Base-by-base conservation (phyloP, 2,329 filamentous ascomycete species). In the Salinomyces thailandicus region DNA sequence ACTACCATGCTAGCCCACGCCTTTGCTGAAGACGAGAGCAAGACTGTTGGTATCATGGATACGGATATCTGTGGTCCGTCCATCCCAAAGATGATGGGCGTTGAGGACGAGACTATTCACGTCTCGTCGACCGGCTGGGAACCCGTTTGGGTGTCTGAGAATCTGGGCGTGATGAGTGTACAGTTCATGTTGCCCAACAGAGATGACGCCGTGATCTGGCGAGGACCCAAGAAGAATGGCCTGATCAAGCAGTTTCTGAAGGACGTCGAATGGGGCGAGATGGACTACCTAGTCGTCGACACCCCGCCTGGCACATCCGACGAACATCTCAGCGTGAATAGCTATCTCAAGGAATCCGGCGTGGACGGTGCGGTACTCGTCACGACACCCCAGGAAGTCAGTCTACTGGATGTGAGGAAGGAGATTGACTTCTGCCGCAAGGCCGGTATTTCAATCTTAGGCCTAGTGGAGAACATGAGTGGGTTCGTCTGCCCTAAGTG, bases 11-110 rank as follows among this genome's bases (percentile, higher is more conserved):
- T 96, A 13, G 82, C 84, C 2, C 85, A 94, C 57, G 87, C 84
- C 1, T 93, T 98, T 52, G 85, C 91, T 1, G 75, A 76, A 11
- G 85, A 93, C 59, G 77, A 80, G 0, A 75, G 80, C 31, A 80
- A 69, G 38, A 85, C 77, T 1, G 84, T 98, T 18, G 91, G 89
- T 14, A 80, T 98, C 50, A 95, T 96, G 85, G 91, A 98, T 62
- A 93, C 91, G 5, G 91, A 98, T 61, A 94, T 98, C 44, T 95
- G 86, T 63, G 91, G 91, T 0, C 91, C 91, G 1, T 85, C 79
- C 46, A 95, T 98, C 52, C 91, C 91, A 14, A 95, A 95, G 66
- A 96, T 98, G 89, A 87, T 98, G 79, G 91, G 91, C 20, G 89
- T 95, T 1, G 87, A 95, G 61, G 68, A 77, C 17, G 89, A 98